phyloP scores from a whole-genome alignment of 2,329 filamentous ascomycete genomes.

The Lasiodiplodia hormozganensis region DNA sequence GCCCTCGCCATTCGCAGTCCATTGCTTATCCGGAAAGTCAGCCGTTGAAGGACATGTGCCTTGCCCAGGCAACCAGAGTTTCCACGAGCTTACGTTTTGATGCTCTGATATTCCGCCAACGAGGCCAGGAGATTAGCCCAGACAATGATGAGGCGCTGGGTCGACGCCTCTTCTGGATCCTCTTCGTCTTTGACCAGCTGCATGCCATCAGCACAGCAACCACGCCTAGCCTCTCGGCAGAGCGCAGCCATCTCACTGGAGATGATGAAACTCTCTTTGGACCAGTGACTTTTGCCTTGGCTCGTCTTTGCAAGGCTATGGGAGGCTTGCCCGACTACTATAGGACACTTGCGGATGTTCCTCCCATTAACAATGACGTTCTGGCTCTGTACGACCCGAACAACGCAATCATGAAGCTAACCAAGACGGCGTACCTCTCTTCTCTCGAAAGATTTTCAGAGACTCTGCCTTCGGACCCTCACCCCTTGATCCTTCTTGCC shows the following conservation, averaged over 20 bases:
- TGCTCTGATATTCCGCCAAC: conserved; percentile 13
- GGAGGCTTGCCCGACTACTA: conserved; percentile 37
- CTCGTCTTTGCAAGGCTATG: conserved; percentile 40
- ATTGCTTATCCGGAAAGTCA: conserved; percentile 36
- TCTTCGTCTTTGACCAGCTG: conserved; percentile 47
- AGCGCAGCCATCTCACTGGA: conserved; percentile 38
- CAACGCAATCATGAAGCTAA: conserved; percentile 37
- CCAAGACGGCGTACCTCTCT: conserved; percentile 40
- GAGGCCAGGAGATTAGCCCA: conserved; percentile 34
- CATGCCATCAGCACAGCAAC: conserved; percentile 44
- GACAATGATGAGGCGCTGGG: conserved; percentile 41
- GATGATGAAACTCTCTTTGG: conserved; percentile 25
- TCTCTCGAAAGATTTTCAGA: conserved; percentile 42
- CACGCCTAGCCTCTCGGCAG: conserved; percentile 42
- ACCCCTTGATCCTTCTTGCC: conserved; percentile 43
- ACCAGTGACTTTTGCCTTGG: conserved; percentile 42
- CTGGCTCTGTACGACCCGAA: conserved; percentile 36
- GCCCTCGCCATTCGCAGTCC: conserved; percentile 36
- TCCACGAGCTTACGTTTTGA: conserved; percentile 6
- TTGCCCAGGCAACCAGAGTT: conserved; percentile 11
- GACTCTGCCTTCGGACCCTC: conserved; percentile 38
- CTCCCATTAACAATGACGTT: conserved; percentile 34
- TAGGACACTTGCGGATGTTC: conserved; percentile 38
- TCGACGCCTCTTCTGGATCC: conserved; percentile 46
- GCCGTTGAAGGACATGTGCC: conserved; percentile 34